Percentiles rank a stretch among this genome's conserved stretches.
Conservation (phyloP, 371 early-diverging fungal species). For the Circinella umbellata region DNA sequence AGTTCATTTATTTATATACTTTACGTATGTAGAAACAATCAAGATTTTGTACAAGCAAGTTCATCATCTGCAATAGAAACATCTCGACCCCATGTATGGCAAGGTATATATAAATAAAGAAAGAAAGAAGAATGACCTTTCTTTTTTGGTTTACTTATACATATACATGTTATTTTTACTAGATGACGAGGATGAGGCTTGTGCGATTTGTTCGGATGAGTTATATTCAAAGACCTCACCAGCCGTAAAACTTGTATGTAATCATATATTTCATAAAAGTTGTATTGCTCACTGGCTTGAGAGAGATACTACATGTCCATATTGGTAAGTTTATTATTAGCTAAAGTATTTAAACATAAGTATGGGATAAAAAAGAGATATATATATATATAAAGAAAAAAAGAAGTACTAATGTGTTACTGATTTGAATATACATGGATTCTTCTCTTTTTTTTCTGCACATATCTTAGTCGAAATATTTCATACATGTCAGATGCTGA, state of each 20-base stretch:
- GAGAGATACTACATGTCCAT: slow-evolving; percentile 2
- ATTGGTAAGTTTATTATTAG: background rate
- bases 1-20: background rate
- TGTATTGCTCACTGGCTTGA: background rate
- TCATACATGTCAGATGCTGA: slow-evolving; percentile 1
- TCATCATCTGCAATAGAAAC: background rate
- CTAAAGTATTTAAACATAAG: too few species aligned
- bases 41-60: background rate
- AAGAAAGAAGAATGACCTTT: background rate
- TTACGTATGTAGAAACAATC: background rate
- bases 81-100: background rate
- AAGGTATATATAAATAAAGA: background rate
- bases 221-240: background rate
- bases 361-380: too few species aligned
- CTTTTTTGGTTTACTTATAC: background rate
- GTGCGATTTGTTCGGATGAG: background rate
- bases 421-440: background rate
- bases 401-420: too few species aligned
- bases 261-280: background rate
- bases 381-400: too few species aligned
- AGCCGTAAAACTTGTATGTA: background rate
- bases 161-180: background rate
- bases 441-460: too few species aligned
- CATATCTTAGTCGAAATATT: background rate
- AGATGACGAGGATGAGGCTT: slow-evolving; percentile 2